phyloP scores from a whole-genome alignment of 345 rosid genomes.

The Chamaenerion angustifolium region DNA sequence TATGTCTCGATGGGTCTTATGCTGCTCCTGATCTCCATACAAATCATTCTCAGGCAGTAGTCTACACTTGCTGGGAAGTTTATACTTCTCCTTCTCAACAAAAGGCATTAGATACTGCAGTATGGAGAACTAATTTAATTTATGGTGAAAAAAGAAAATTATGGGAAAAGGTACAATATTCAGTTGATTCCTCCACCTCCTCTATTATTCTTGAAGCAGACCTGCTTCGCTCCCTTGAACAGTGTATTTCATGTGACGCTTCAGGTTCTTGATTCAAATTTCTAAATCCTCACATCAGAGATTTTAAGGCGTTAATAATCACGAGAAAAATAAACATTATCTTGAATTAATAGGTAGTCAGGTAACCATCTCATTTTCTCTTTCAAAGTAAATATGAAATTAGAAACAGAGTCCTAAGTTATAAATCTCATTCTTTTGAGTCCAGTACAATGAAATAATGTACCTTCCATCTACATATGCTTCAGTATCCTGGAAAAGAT shows the following conservation, averaged over 20 bases:
- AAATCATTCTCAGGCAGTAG: conserved; percentile 43
- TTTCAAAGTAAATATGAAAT: neutral
- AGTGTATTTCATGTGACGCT: conserved; percentile 33
- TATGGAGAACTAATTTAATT: conserved; percentile 5
- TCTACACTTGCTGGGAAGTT: conserved; percentile 32
- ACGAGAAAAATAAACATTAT: no score
- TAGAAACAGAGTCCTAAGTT: neutral
- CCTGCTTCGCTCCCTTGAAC: conserved; percentile 64
- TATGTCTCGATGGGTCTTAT: conserved; percentile 35
- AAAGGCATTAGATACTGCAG: conserved; percentile 54
- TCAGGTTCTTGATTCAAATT: conserved; percentile 14
- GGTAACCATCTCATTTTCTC: no score
- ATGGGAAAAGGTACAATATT: neutral
- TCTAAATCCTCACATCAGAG: conserved; percentile 9
- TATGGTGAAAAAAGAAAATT: neutral
- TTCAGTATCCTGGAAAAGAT: conserved; percentile 21
- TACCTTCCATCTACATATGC: conserved; percentile 33
- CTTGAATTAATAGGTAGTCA: no score
- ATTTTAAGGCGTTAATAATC: neutral
- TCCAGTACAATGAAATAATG: neutral
- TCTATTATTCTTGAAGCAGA: conserved; percentile 43
- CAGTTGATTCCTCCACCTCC: conserved; percentile 21
- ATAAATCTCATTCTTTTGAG: neutral
- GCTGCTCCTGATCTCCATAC: conserved; percentile 56
- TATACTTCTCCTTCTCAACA: conserved; percentile 36